Evolutionary conservation across 2,329 filamentous ascomycete genomes (phyloP).

Genomic region (Ascochyta rabiei): DNA sequence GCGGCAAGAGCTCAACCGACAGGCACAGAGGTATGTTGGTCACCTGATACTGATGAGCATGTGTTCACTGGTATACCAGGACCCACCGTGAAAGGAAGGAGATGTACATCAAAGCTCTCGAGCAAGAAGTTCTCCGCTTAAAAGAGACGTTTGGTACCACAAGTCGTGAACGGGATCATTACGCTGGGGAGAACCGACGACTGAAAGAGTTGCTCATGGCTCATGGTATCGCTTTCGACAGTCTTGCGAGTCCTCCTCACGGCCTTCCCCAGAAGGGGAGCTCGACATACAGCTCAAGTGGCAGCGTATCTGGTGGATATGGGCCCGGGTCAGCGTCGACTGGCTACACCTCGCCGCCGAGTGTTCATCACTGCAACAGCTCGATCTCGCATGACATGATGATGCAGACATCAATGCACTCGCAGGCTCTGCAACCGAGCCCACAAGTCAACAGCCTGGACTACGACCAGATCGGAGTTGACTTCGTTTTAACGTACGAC

Average conservation of each 20-base stretch:
- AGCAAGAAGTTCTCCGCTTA: slow-evolving; percentile 86
- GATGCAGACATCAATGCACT: slow-evolving; percentile 22
- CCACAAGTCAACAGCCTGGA: slow-evolving; percentile 60
- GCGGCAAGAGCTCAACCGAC: slow-evolving; percentile 90
- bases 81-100: slow-evolving; percentile 98
- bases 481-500: slow-evolving; percentile 90
- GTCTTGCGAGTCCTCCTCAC: slow-evolving; percentile 45
- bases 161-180: slow-evolving; percentile 74
- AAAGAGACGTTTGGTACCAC: slow-evolving; percentile 82
- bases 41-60: background rate
- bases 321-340: slow-evolving; percentile 54
- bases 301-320: slow-evolving; percentile 70
- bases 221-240: slow-evolving; percentile 64
- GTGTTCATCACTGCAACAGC: slow-evolving; percentile 34
- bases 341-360: slow-evolving; percentile 54
- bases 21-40: slow-evolving; percentile 81
- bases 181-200: slow-evolving; percentile 79
- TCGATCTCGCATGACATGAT: slow-evolving; percentile 39
- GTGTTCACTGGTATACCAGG: slow-evolving; percentile 55
- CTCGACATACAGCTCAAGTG: slow-evolving; percentile 54
- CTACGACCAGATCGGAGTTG: slow-evolving; percentile 83
- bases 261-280: slow-evolving; percentile 44
- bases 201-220: slow-evolving; percentile 67
- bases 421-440: slow-evolving; percentile 25
- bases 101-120: slow-evolving; percentile 90